Conservation (phyloP, 441 rosid genomes). For the Aquilaria agallochum region DNA sequence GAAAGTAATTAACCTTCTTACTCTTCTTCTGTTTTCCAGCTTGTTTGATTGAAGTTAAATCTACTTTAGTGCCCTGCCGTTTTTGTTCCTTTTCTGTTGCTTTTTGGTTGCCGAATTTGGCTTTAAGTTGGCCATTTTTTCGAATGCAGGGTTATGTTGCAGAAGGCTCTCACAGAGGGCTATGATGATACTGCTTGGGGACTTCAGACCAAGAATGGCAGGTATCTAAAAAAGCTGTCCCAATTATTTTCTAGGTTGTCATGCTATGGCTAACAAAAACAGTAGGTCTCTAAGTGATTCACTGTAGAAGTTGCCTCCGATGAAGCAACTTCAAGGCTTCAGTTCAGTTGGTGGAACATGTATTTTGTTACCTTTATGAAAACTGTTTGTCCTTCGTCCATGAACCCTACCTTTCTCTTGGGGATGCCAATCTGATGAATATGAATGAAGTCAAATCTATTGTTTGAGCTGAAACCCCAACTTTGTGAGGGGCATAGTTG, state of each 20-base stretch:
- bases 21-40: neutral
- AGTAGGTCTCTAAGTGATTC: too few relatives aligned
- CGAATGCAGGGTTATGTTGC: slow-evolving; percentile 34
- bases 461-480: too few relatives aligned
- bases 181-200: slow-evolving; percentile 46
- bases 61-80: neutral
- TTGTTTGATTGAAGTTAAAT: neutral
- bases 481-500: too few relatives aligned
- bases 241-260: neutral
- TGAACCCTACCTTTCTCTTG: too few relatives aligned
- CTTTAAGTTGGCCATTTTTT: neutral
- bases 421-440: too few relatives aligned
- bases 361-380: too few relatives aligned
- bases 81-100: neutral
- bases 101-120: neutral
- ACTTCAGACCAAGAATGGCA: slow-evolving; percentile 32
- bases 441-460: too few relatives aligned
- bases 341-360: too few relatives aligned
- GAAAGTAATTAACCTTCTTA: slow-evolving; percentile 24
- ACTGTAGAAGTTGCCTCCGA: too few relatives aligned
- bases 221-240: slow-evolving; percentile 17
- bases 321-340: too few relatives aligned
- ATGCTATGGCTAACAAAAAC: too few relatives aligned
- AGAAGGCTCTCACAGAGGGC: slow-evolving; percentile 49
- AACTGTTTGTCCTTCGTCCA: too few relatives aligned